Evolutionary conservation across 371 early-diverging fungal species (phyloP).

Genomic region (Mucor piriformis): DNA sequence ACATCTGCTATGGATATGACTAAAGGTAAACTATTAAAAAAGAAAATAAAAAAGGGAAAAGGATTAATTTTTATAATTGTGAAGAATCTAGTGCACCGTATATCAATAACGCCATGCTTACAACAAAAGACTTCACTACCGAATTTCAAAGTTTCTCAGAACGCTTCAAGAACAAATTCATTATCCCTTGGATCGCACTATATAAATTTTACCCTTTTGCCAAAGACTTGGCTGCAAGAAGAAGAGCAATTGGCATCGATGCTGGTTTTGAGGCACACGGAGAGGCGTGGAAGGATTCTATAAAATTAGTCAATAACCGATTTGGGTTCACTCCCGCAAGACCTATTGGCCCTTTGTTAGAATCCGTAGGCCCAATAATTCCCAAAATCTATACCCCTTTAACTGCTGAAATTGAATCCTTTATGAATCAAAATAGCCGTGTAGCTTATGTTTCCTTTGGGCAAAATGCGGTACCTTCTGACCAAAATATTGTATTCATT

Average conservation of each 20-base stretch:
- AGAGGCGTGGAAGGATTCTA: constrained; percentile 4
- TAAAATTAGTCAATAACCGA: constrained; percentile 30
- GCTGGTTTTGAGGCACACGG: not conserved
- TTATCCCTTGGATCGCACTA: not conserved
- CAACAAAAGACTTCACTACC: not conserved
- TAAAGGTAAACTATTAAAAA: constrained; percentile 8
- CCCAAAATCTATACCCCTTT: constrained; percentile 21
- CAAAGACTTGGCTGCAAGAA: not conserved
- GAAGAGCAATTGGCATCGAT: not conserved
- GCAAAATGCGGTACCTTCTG: constrained; percentile 25
- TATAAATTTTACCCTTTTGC: not conserved
- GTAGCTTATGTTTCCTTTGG: constrained; percentile 50
- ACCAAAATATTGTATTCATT: constrained; percentile 19
- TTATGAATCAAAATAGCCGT: constrained; percentile 19
- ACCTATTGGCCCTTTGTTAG: constrained; percentile 35
- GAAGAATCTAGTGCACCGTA: constrained; percentile 11
- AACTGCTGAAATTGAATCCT: constrained; percentile 14
- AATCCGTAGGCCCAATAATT: constrained; percentile 38
- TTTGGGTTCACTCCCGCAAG: constrained; percentile 32
- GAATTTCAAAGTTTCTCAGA: constrained; percentile 6
- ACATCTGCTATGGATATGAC: constrained; percentile 3
- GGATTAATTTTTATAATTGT: not conserved
- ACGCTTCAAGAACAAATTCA: not conserved
- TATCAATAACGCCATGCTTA: not conserved
- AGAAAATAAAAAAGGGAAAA: constrained; percentile 6